Evolutionary conservation across 257 asterid genomes (phyloP), one percentile per base, ranked within the genome.

Genomic region (Solanum dulcamara): DNA sequence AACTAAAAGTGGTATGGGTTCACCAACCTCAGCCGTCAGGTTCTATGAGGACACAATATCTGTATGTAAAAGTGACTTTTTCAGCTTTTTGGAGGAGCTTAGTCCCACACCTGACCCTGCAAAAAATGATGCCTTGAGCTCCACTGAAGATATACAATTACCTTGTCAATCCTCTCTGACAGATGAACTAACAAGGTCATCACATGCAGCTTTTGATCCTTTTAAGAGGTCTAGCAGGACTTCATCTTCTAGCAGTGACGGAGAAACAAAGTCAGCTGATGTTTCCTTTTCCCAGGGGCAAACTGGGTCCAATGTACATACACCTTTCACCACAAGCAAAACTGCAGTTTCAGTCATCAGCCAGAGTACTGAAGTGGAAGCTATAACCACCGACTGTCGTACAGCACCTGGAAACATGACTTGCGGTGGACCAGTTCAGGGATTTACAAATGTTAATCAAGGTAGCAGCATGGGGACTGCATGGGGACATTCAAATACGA

Each of bases 351-450:
- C 87, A 32, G 30, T 88, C 11, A 67, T 86, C 86, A 88, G 84
- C 42, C 88, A 83, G 1, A 84, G 87, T 7, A 48, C 81, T 26
- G 93, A 91, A 14, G 83, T 91, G 37, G 98, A 93, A 26, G 30
- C 86, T 4, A 40, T 85, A 84, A 97, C 91, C 70, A 87, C 90
- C 0, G 89, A 91, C 26, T 92, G 95, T 92, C 89, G 92, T 26
- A 74, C 87, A 1, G 89, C 90, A 28, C 97, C 90, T 83, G 98
- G 94, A 26, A 93, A 94, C 84, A 89, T 91, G 85, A 94, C 88
- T 22, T 86, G 92, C 88, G 94, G 92, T 24, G 97, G 93, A 80
- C 88, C 96, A 1, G 85, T 87, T 83, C 98, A 92, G 87, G 95
- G 92, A 77, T 87, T 89, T 89, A 20, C 89, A 1, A 90, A 91